These are phyloP conservation scores for Fusarium oligoseptatum DNA, from an alignment of 2,329 filamentous ascomycete species.

Conservation along the genomic window DNA sequence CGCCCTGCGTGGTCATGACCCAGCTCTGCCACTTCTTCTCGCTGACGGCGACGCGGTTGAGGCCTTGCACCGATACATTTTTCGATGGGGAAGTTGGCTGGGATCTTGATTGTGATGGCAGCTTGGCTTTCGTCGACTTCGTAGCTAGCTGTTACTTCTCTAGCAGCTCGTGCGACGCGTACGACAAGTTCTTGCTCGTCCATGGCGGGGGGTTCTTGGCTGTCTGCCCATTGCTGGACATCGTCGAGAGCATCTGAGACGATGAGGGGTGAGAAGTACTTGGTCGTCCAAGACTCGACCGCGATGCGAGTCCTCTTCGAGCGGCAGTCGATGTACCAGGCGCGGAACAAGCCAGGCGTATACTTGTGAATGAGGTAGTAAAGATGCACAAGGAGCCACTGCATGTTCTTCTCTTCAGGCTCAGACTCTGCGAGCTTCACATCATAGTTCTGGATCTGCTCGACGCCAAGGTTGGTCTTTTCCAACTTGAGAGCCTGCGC, in stretches of 20 bases:
- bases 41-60: constrained; percentile 87
- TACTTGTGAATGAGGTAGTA: constrained; percentile 87
- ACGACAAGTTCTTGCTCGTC: constrained; percentile 72
- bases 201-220: constrained; percentile 61
- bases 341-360: constrained; percentile 81
- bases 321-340: constrained; percentile 86
- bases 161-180: constrained; percentile 77
- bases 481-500: constrained; percentile 82
- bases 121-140: constrained; percentile 89
- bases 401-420: constrained; percentile 77
- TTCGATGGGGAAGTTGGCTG: constrained; percentile 85
- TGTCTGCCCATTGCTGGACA: constrained; percentile 75
- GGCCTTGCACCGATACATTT: constrained; percentile 79
- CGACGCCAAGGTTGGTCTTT: constrained; percentile 70
- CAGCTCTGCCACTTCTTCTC: constrained; percentile 95
- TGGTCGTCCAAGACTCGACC: constrained; percentile 87
- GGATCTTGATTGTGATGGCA: constrained; percentile 84
- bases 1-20: constrained; percentile 88
- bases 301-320: constrained; percentile 84
- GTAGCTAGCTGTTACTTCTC: constrained; percentile 87
- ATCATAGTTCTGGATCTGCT: constrained; percentile 69
- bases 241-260: constrained; percentile 75
- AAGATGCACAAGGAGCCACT: constrained; percentile 87
- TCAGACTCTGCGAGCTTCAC: constrained; percentile 68
- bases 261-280: constrained; percentile 81